A percentile compares a stretch with the other conserved stretches of the same genome.
Evolutionary conservation across 208 protist genomes (phyloP).

Genomic region (Trypanosoma vivax): DNA sequence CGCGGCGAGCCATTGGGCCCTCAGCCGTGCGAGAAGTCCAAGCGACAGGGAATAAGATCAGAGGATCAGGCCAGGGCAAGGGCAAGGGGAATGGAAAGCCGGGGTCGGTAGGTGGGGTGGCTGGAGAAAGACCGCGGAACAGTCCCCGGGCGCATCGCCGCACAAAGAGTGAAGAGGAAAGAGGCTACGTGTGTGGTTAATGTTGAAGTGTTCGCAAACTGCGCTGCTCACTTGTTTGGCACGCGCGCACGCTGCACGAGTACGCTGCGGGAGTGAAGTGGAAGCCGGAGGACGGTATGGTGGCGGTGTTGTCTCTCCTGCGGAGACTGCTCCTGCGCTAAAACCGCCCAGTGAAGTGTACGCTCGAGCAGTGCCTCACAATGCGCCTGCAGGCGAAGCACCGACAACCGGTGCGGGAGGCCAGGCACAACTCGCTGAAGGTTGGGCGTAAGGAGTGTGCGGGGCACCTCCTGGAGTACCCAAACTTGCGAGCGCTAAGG

Average conservation of each 20-base stretch:
- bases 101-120: background rate
- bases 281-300: background rate
- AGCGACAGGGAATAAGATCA: background rate
- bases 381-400: background rate
- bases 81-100: background rate
- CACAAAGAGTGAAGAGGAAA: background rate
- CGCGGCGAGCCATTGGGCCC: background rate
- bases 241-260: conserved; percentile 1
- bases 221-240: conserved; percentile 5
- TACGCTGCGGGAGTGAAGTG: background rate
- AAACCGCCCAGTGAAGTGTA: background rate
- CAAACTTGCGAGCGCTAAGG: background rate
- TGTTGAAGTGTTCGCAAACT: background rate
- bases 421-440: background rate
- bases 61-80: background rate
- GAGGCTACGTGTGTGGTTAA: background rate
- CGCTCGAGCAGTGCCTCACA: too few relatives aligned
- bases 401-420: background rate
- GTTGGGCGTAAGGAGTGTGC: background rate
- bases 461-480: conserved; percentile 1
- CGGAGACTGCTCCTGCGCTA: background rate
- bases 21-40: background rate
- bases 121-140: background rate
- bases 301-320: background rate
- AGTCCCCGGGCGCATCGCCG: background rate